Evolutionary conservation across 2,329 filamentous ascomycete genomes (phyloP), one percentile per base, ranked within the genome.

Genomic region (Alternaria metachromatica): DNA sequence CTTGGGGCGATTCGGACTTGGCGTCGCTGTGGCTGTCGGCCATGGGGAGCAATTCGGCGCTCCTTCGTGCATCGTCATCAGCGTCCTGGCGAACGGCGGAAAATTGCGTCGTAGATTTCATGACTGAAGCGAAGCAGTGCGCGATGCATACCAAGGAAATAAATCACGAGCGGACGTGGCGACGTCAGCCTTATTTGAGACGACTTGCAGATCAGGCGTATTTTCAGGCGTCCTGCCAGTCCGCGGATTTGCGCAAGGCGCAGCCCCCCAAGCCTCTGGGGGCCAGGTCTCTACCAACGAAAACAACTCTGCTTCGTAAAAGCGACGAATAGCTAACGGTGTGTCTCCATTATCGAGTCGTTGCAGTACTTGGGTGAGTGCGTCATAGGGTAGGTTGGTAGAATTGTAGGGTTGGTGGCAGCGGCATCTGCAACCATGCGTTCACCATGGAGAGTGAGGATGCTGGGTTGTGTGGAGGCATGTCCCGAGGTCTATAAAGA

Each of bases 31-130:
- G 33, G 43, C 25, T 18, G 28, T 50, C 13, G 18, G 43, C 9
- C 56, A 61, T 60, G 20, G 60, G 12, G 28, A 63, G 61, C 63
- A 66, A 44, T 28, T 71, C 64, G 20, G 60, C 10, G 58, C 58
- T 65, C 10, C 55, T 51, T 43, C 45, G 41, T 28, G 48, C 20
- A 13, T 63, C 55, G 41, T 62, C 64, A 21, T 63, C 55, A 55
- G 58, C 30, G 49, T 44, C 28, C 28, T 46, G 41, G 56, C 60
- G 60, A 45, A 64, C 51, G n/a, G 30, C 45, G 10, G 48, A 59
- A 58, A 67, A 65, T 43, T 57, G 44, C 18, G 28, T 10, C 28
- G 12, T 13, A 20, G 49, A 23, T 20, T 23, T 51, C 49, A 51
- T 51, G 1, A 6, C 28, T 37, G 49, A 8, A 51, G 49, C 49